Evolutionary conservation across 225 moss, liverwort and hornwort species (phyloP), one percentile per base, ranked within the genome.

Genomic region (Rhytidiadelphus loreus): DNA sequence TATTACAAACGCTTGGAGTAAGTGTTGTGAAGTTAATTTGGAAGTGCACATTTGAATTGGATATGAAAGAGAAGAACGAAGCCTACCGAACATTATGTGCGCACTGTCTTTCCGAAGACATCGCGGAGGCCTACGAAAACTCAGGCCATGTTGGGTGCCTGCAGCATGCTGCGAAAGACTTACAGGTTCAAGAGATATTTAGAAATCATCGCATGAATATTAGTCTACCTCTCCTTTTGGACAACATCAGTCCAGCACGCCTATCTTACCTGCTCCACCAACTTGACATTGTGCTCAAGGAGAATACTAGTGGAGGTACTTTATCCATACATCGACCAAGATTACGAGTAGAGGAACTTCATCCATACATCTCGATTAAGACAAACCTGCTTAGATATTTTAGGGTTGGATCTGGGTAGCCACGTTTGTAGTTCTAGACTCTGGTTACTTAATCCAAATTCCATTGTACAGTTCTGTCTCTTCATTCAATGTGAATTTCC

Each of bases 21-120:
- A 0, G 2, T 0, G 37, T 55, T 55, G 14, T 1, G 16, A n/a
- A 55, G 55, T 0, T 1, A 12, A 0, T 1, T 37, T 37, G 24
- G 55, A 52, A 77, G 25, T 0, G 16, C 56, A 56, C n/a, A n/a
- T 77, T 56, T n/a, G n/a, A 56, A 0, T n/a, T 77, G 56, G n/a
- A 77, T 7, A 16, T 16, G 56, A 5, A 55, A 25, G 77, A 56
- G 25, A 77, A 56, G 77, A 56, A n/a, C 4, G 4, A 77, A n/a
- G n/a, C 2, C 25, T 25, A 10, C 25, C 25, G 16, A 55, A 74
- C 19, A 32, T 74, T 74, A 32, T 48, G 74, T 48, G 74, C 48
- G 48, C 48, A 1, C 20, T 74, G 48, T 48, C 48, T 30, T 52
- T 52, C 22, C 1, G 52, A 52, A 21, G 76, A 76, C 3, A 22